These are phyloP conservation scores for Sclerotinia subarctica DNA, from an alignment of 2,329 filamentous ascomycete genomes.

Conservation along the genomic window DNA sequence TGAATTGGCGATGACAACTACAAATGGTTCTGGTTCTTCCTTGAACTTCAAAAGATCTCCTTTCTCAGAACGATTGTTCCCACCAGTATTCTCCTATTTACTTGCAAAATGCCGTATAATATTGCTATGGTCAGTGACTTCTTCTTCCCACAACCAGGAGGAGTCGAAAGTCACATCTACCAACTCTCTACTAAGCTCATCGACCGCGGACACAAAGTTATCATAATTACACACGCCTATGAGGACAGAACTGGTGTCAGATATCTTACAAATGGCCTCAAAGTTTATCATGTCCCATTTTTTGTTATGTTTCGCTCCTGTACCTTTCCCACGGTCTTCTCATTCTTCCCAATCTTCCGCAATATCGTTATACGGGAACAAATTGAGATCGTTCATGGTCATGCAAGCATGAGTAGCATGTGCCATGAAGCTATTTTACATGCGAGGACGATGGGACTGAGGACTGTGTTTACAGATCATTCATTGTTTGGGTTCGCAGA, in stretches of 20 bases:
- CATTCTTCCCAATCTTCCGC: constrained; percentile 95
- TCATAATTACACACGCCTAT: constrained; percentile 95
- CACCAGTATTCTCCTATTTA: too few relatives aligned
- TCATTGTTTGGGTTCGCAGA: constrained; percentile 97
- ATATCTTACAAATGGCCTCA: constrained; percentile 95
- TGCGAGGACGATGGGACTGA: constrained; percentile 90
- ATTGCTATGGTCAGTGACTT: constrained; percentile 97
- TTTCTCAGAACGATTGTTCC: not conserved
- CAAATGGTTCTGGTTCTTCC: not conserved
- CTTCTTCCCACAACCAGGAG: constrained; percentile 97
- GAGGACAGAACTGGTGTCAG: constrained; percentile 85
- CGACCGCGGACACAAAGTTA: constrained; percentile 95
- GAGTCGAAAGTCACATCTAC: constrained; percentile 97
- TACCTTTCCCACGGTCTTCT: constrained; percentile 95
- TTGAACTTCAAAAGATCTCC: not conserved
- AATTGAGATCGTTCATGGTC: constrained; percentile 98
- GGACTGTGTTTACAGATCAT: constrained; percentile 96
- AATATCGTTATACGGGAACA: constrained; percentile 93
- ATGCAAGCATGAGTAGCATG: constrained; percentile 86
- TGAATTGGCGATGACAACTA: not conserved
- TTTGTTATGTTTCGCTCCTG: constrained; percentile 91
- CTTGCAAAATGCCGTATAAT: constrained; percentile 49
- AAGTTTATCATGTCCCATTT: constrained; percentile 97
- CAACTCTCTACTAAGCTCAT: constrained; percentile 95
- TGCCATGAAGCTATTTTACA: constrained; percentile 95